Percentiles rank a stretch among this genome's conserved stretches.
These are phyloP conservation scores for Tolypocladium cylindrosporum DNA, from an alignment of 2,329 filamentous ascomycete genomes.

Conservation along the genomic window DNA sequence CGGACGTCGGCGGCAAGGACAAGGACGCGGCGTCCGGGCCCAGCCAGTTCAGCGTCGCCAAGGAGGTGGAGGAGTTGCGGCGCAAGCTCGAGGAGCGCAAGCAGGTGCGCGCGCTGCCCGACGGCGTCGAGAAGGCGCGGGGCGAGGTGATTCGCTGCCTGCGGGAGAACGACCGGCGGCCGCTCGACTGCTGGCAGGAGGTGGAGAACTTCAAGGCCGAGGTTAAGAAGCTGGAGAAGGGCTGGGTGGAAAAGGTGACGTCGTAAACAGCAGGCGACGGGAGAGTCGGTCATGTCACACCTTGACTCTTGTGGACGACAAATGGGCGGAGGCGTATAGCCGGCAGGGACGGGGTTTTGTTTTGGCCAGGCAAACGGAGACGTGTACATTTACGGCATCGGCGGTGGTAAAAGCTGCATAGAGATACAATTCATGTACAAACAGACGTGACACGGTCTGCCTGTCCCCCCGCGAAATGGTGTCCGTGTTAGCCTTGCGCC, in stretches of 20 bases:
- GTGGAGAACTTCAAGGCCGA: conserved; percentile 84
- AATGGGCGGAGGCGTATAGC: neutral
- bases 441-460: conserved; percentile 1
- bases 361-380: neutral
- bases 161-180: conserved; percentile 72
- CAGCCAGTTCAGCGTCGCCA: conserved; percentile 40
- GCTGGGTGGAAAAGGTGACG: conserved; percentile 78
- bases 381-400: conserved; percentile 21
- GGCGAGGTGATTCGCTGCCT: conserved; percentile 70
- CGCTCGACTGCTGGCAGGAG: conserved; percentile 90
- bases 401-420: conserved; percentile 20
- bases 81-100: conserved; percentile 51
- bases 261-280: conserved; percentile 3
- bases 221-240: conserved; percentile 75
- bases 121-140: conserved; percentile 64
- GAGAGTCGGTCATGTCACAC: neutral
- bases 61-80: conserved; percentile 49
- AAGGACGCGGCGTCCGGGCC: conserved; percentile 16
- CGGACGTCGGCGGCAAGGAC: conserved; percentile 42
- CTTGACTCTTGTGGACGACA: neutral
- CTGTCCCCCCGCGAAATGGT: neutral
- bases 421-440: conserved; percentile 15
- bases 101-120: conserved; percentile 59
- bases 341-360: conserved; percentile 4
- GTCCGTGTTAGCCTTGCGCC: neutral